These are phyloP conservation scores for Daedaleopsis nitida DNA, from an alignment of 768 basidiomycete species.

Conservation along the genomic window DNA sequence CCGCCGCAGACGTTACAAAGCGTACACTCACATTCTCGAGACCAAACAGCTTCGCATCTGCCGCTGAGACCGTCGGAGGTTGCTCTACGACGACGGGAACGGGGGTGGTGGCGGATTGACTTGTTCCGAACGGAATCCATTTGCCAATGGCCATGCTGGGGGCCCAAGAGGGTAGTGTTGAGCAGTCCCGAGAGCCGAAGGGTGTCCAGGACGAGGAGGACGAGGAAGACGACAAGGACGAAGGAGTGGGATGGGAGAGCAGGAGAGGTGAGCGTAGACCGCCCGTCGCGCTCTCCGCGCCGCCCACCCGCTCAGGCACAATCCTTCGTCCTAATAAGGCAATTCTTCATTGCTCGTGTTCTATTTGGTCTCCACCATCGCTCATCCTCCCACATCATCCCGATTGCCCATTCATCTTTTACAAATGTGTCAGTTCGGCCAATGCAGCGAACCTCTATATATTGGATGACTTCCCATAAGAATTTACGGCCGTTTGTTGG, in stretches of 20 bases:
- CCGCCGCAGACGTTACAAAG: conserved; percentile 14
- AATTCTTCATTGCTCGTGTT: neutral
- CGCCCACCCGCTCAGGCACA: conserved; percentile 5
- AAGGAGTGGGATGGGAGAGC: neutral
- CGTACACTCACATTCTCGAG: conserved; percentile 83
- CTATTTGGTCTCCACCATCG: neutral
- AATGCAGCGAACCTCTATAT: neutral
- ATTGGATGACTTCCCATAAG: no score
- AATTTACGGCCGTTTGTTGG: no score
- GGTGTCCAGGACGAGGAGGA: conserved; percentile 7
- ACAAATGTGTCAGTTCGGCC: no score
- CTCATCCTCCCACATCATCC: no score
- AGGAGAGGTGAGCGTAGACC: neutral
- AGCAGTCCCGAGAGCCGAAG: neutral
- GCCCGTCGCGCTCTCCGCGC: neutral
- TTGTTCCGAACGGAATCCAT: conserved; percentile 31
- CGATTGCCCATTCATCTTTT: neutral
- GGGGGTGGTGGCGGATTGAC: conserved; percentile 18
- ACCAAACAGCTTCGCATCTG: conserved; percentile 91
- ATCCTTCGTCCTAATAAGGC: neutral
- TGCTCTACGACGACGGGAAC: conserved; percentile 22
- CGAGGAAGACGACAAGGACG: no score
- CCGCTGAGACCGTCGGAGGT: conserved; percentile 41
- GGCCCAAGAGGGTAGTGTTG: conserved; percentile 8
- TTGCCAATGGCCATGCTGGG: conserved; percentile 28